Conservation (phyloP, 83 land plant species). For the Thuja plicata region DNA sequence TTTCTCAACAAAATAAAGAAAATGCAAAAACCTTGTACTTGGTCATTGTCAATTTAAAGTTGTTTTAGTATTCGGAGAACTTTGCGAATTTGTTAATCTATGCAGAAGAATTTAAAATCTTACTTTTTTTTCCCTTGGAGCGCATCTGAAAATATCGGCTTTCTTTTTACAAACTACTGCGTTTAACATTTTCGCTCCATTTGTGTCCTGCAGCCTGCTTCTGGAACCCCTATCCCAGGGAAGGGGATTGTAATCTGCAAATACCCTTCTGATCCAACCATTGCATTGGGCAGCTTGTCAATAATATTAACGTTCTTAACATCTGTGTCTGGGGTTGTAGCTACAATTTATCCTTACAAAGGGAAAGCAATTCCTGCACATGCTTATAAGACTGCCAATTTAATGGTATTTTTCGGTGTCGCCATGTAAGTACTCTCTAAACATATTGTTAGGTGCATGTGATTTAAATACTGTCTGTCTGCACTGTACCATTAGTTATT, state of each 20-base stretch:
- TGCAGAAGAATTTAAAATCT: neutral
- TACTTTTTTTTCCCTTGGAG: neutral
- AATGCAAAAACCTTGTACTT: no score
- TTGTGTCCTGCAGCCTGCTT: slow-evolving; percentile 47
- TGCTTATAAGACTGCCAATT: slow-evolving; percentile 44
- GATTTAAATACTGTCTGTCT: neutral
- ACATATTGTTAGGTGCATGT: neutral
- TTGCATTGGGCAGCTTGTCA: slow-evolving; percentile 68
- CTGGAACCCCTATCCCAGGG: slow-evolving; percentile 43
- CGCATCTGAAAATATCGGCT: neutral
- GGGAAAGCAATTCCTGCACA: slow-evolving; percentile 57
- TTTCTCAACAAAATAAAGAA: neutral
- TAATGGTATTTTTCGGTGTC: slow-evolving; percentile 65
- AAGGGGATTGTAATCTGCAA: slow-evolving; percentile 56
- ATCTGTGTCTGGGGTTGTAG: slow-evolving; percentile 36
- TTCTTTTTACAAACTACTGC: neutral
- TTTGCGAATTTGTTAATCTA: neutral
- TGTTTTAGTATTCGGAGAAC: neutral
- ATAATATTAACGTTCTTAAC: slow-evolving; percentile 41
- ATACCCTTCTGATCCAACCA: slow-evolving; percentile 67
- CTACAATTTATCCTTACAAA: slow-evolving; percentile 72
- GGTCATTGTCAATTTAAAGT: neutral
- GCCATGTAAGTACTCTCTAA: slow-evolving; percentile 54
- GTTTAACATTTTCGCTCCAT: neutral
- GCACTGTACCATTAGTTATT: neutral